Base-by-base conservation (phyloP, 108 stramenopile species). In the Asterionellopsis glacialis region DNA sequence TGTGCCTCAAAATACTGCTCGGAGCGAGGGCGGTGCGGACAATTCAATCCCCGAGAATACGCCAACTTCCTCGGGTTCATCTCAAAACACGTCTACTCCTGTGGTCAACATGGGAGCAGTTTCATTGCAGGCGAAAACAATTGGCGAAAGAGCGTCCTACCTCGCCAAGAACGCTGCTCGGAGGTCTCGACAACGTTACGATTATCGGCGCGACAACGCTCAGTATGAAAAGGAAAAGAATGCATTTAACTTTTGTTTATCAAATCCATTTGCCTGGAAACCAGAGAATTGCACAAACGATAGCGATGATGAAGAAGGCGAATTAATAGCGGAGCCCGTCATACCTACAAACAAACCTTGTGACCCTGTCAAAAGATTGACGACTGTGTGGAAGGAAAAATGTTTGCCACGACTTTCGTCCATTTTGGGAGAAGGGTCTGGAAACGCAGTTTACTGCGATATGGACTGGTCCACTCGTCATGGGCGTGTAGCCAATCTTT, bases 401-500 rank as follows among this genome's bases (percentile, higher is more conserved):
- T 93, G 88, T 51, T 55, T 76, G 11, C 84, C 86, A 33, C 73
- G 86, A 23, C 52, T 93, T 12, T 41, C 82, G 51, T 67, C 73
- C 19, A 72, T 93, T 45, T 57, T 93, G 52, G 58, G 73, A 16
- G 74, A 74, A 19, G 88, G 91, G 4, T 61, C 74, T 24, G 91
- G 91, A 9, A 82, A 93, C 64, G 88, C 80, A 11, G 50, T 93
- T 23, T 70, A 83, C 49, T 81, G 85, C 61, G 91, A 93, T 63
- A 50, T 70, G 24, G 45, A 85, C n/a, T 93, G 88, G 88, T 59
- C 44, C 9, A 72, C 66, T 54, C 76, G 91, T 2, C 66, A 76
- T 51, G 67, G 62, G 13, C 79, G 88, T 27, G 72, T 86, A 16
- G 80, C 79, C n/a, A 68, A 85, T 55, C 43, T 93, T 19, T 42